Percentiles rank a stretch among this genome's conserved stretches.
phyloP scores from a whole-genome alignment of 2,329 filamentous ascomycete species.

The Microcyclosporella mali region DNA sequence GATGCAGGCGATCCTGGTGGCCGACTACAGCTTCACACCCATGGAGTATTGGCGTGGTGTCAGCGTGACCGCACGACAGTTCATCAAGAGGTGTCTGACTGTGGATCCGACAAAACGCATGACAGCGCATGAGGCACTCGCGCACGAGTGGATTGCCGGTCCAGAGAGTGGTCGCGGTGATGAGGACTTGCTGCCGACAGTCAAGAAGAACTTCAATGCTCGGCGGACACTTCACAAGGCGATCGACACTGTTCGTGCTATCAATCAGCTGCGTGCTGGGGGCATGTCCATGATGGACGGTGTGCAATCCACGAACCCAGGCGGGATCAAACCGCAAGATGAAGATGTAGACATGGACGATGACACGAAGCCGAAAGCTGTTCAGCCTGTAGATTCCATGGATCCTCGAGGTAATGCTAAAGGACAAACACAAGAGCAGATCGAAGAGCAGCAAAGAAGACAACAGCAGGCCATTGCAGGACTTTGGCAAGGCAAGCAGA shows the following conservation, averaged over 20 bases:
- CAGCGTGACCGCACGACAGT: conserved; percentile 74
- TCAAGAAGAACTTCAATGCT: conserved; percentile 67
- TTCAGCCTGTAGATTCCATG: conserved; percentile 35
- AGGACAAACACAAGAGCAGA: conserved; percentile 58
- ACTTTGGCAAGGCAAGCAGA: conserved; percentile 41
- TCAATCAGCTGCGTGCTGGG: conserved; percentile 60
- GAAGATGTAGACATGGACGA: conserved; percentile 39
- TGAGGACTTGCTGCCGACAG: conserved; percentile 56
- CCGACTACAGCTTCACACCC: conserved; percentile 93
- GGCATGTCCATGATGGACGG: conserved; percentile 56
- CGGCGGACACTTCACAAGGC: conserved; percentile 59
- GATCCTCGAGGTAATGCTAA: conserved; percentile 54
- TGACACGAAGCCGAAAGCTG: conserved; percentile 9
- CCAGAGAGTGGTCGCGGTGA: conserved; percentile 43
- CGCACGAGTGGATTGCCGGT: conserved; percentile 59
- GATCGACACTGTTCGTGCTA: conserved; percentile 62
- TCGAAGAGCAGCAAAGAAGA: conserved; percentile 53
- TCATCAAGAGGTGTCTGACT: conserved; percentile 86
- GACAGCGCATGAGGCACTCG: conserved; percentile 74
- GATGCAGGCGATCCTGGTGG: conserved; percentile 97
- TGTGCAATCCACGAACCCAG: conserved; percentile 51
- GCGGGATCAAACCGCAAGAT: conserved; percentile 24
- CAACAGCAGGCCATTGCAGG: conserved; percentile 55
- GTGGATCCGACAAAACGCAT: conserved; percentile 82
- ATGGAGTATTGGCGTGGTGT: conserved; percentile 96